Base-by-base conservation (phyloP, 2,329 filamentous ascomycete genomes). In the Amphichorda felina region DNA sequence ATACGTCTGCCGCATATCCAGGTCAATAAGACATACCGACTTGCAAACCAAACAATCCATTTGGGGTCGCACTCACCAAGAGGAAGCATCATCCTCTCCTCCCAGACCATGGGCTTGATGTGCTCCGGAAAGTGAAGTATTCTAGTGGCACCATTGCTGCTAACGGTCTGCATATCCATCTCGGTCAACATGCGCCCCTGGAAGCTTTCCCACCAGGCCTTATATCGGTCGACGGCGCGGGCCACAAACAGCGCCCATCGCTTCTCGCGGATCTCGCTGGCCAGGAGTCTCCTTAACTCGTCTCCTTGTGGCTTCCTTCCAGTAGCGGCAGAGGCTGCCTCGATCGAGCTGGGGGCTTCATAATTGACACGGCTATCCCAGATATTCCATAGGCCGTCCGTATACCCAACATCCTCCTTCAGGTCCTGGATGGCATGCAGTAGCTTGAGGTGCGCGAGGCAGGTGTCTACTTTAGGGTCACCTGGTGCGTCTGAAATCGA, bases 391-490 rank as follows among this genome's bases (percentile, higher is more conserved):
- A 87, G 59, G 0, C 77, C 76, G 45, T 86, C 75, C 0, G 59
- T 70, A 37, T 72, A 77, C 5, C 76, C 78, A 14, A 87, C 56
- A 14, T 73, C 68, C 39, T 84, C 75, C 41, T 78, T 79, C 36
- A 89, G 57, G 24, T 66, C 66, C 43, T 82, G 71, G 38, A 89
- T 68, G 8, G 76, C 72, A 35, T 75, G 71, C 2, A 89, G 64
- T 1, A 89, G 62, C 51, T 84, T 85, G 19, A 89, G 65, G 51
- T 91, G 84, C 1, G 74, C 79, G 16, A 84, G 68, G 43, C 79
- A 84, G 29, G 75, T 66, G 40, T 78, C 66, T n/a, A n/a, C n/a
- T n/a, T n/a, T n/a, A n/a, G n/a, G n/a, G n/a, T n/a, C n/a, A n/a
- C n/a, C n/a, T n/a, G n/a, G n/a, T n/a, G n/a, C n/a, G n/a, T n/a